phyloP scores from a whole-genome alignment of 768 basidiomycete species.

The Tulasnella sp. region DNA sequence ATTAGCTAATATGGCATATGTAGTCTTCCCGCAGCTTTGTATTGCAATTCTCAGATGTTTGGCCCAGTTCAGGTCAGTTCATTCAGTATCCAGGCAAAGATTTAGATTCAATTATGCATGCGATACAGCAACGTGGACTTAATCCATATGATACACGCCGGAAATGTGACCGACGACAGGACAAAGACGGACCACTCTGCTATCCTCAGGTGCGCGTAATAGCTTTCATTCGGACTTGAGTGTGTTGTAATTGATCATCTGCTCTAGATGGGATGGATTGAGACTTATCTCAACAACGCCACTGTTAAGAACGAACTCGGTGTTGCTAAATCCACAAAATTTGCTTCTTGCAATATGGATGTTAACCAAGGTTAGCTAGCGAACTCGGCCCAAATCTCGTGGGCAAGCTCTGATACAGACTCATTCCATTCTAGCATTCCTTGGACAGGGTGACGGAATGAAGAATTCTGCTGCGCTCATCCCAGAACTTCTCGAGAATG shows the following conservation, averaged over 20 bases:
- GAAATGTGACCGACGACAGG: constrained; percentile 55
- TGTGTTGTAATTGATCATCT: constrained; percentile 22
- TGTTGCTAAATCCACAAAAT: constrained; percentile 43
- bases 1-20: background rate
- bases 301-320: constrained; percentile 69
- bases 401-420: background rate
- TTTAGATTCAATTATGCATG: background rate
- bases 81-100: background rate
- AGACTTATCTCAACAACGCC: constrained; percentile 72
- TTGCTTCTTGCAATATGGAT: constrained; percentile 39
- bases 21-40: constrained; percentile 56
- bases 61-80: constrained; percentile 53
- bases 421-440: constrained; percentile 19
- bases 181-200: constrained; percentile 38
- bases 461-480: constrained; percentile 70
- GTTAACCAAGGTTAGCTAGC: constrained; percentile 50
- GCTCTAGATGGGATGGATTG: constrained; percentile 69
- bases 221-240: constrained; percentile 14
- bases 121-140: constrained; percentile 42
- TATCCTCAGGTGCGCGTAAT: constrained; percentile 30
- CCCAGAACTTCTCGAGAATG: constrained; percentile 67
- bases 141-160: constrained; percentile 84
- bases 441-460: constrained; percentile 70
- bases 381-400: background rate
- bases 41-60: constrained; percentile 66